Conservation (phyloP, 768 basidiomycete species). For the Russula sp. region DNA sequence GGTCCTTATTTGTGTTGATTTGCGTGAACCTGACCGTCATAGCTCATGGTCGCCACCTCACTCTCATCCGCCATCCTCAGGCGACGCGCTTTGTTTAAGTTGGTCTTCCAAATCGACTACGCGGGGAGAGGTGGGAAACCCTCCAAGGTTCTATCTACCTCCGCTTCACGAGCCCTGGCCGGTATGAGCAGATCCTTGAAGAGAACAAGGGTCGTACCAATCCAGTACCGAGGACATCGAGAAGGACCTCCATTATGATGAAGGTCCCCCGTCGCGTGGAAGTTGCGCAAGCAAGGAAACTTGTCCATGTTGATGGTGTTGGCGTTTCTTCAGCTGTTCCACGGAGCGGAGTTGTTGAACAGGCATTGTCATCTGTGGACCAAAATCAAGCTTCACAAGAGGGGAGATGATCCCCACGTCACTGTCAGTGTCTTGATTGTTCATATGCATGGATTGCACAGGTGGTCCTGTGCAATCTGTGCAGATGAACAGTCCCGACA, state of each 20-base stretch:
- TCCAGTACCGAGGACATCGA: constrained; percentile 96
- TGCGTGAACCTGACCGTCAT: constrained; percentile 29
- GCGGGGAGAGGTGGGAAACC: constrained; percentile 98
- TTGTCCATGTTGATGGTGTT: background rate
- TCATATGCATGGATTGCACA: too few relatives aligned
- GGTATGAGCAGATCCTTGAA: constrained; percentile 70
- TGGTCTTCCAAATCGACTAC: constrained; percentile 79
- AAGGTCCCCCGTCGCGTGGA: constrained; percentile 3
- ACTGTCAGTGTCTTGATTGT: too few relatives aligned
- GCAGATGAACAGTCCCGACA: too few relatives aligned
- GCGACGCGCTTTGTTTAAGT: constrained; percentile 97
- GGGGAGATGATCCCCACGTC: too few relatives aligned
- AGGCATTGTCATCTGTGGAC: background rate
- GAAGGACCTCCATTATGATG: too few relatives aligned
- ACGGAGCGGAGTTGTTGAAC: too few relatives aligned
- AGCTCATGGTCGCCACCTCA: too few relatives aligned
- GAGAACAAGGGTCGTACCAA: constrained; percentile 82
- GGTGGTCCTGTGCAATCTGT: too few relatives aligned
- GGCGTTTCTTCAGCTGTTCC: background rate
- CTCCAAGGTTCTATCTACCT: constrained; percentile 91
- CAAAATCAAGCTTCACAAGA: background rate
- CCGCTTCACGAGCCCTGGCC: constrained; percentile 81
- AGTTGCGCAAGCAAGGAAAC: background rate
- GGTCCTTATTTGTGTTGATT: too few relatives aligned
- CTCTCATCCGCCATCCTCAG: constrained; percentile 91